phyloP scores from a whole-genome alignment of 129 eudicot genomes.

The Scalesia atractyloides region DNA sequence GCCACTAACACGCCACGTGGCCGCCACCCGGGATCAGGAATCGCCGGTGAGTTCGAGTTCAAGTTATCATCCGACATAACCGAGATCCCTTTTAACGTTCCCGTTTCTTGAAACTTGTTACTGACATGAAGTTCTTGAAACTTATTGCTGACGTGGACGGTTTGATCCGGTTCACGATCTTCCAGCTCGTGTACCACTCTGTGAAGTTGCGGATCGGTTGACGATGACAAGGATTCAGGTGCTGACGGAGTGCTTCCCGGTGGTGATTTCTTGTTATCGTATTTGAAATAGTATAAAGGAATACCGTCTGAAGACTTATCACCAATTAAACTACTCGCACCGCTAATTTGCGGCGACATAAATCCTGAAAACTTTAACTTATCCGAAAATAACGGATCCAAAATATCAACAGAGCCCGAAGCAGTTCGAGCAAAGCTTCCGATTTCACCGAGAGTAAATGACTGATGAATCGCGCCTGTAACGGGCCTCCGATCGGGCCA shows the following conservation, averaged over 20 bases:
- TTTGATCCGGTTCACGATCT: slow-evolving; percentile 73
- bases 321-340: slow-evolving; percentile 47
- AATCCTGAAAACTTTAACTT: slow-evolving; percentile 87
- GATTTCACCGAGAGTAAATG: slow-evolving; percentile 44
- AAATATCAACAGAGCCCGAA: slow-evolving; percentile 47
- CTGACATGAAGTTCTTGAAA: slow-evolving; percentile 66
- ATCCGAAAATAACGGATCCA: slow-evolving; percentile 64
- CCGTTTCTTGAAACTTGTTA: slow-evolving; percentile 71
- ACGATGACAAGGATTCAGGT: slow-evolving; percentile 57
- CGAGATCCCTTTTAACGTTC: slow-evolving; percentile 51
- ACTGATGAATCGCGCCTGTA: slow-evolving; percentile 34
- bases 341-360: slow-evolving; percentile 82
- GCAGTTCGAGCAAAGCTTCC: slow-evolving; percentile 50
- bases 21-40: slow-evolving; percentile 94
- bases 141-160: slow-evolving; percentile 50
- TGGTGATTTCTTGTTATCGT: slow-evolving; percentile 55
- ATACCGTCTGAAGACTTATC: slow-evolving; percentile 89
- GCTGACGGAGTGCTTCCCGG: slow-evolving; percentile 49
- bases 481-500: slow-evolving; percentile 67
- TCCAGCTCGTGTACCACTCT: slow-evolving; percentile 96
- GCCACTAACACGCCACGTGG: slow-evolving; percentile 98
- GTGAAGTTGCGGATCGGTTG: slow-evolving; percentile 56
- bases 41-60: slow-evolving; percentile 40
- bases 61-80: slow-evolving; percentile 45
- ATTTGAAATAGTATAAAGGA: slow-evolving; percentile 78